A percentile compares a stretch with the other conserved stretches of the same genome.
Evolutionary conservation across 345 rosid species (phyloP).

Genomic region (Salix exigua): DNA sequence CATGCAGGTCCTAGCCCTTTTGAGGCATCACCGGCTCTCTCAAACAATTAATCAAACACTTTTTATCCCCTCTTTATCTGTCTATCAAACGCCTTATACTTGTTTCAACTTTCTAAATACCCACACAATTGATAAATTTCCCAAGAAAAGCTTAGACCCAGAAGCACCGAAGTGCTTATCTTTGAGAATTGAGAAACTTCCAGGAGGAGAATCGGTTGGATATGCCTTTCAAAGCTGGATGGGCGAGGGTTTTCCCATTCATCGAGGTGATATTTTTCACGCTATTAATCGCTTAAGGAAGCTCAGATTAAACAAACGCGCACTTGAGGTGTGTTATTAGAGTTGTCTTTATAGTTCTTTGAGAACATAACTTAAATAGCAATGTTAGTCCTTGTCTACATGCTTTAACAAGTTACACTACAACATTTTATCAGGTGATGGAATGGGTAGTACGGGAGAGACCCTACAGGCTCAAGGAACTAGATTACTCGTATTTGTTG

Average conservation of each 20-base stretch:
- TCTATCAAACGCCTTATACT: neutral
- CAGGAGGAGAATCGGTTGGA: constrained; percentile 55
- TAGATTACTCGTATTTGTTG: constrained; percentile 76
- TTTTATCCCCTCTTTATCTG: constrained; percentile 9
- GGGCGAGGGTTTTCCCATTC: constrained; percentile 76
- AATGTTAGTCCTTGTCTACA: neutral
- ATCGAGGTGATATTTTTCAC: constrained; percentile 71
- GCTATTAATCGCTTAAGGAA: constrained; percentile 74
- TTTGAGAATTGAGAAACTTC: constrained; percentile 68
- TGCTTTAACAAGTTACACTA: neutral
- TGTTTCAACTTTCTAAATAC: constrained; percentile 34
- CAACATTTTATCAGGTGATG: constrained; percentile 57
- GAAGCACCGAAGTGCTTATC: constrained; percentile 55
- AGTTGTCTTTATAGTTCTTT: neutral
- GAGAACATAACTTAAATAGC: neutral
- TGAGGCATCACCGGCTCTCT: constrained; percentile 32
- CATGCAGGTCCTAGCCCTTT: constrained; percentile 30
- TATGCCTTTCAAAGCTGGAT: constrained; percentile 82
- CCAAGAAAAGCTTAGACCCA: constrained; percentile 6
- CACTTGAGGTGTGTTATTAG: constrained; percentile 51
- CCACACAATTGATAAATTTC: constrained; percentile 8
- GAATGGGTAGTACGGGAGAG: constrained; percentile 93
- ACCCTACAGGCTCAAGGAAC: constrained; percentile 72
- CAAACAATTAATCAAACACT: constrained; percentile 55
- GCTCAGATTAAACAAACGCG: constrained; percentile 63